Conservation (phyloP, 352 stramenopile genomes). For the Globisporangium nodosum region DNA sequence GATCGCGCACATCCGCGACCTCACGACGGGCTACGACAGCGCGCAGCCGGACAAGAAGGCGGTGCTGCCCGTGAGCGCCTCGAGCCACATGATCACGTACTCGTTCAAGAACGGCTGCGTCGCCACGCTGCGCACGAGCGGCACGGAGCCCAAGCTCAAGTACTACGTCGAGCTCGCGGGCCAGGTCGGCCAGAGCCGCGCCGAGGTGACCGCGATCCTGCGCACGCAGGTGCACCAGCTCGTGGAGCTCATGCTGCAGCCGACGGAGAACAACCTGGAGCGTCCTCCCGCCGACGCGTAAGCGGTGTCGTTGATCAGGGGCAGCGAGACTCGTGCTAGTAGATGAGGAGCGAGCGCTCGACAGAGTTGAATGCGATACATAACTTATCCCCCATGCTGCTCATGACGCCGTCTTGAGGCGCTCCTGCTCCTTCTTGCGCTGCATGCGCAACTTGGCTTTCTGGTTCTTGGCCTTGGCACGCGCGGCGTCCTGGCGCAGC, state of each 20-base stretch:
- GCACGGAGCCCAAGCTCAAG: conserved; percentile 99
- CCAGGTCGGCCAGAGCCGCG: conserved; percentile 52
- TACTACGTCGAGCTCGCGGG: conserved; percentile 96
- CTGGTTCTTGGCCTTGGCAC: conserved; percentile 70
- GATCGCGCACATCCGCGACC: conserved; percentile 80
- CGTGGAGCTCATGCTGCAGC: conserved; percentile 79
- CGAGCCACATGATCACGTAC: conserved; percentile 97
- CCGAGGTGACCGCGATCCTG: conserved; percentile 50
- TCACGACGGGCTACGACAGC: conserved; percentile 88
- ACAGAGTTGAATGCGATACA: background rate
- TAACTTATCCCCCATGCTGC: background rate
- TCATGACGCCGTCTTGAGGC: conserved; percentile 12
- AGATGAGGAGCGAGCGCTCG: background rate
- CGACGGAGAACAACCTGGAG: conserved; percentile 71
- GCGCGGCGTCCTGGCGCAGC: conserved; percentile 50
- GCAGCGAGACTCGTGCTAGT: background rate
- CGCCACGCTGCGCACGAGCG: conserved; percentile 95
- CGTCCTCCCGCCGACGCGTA: conserved; percentile 31
- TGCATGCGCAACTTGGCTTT: conserved; percentile 72
- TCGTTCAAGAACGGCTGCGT: conserved; percentile 95
- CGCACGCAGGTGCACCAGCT: conserved; percentile 67
- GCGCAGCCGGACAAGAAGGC: conserved; percentile 84
- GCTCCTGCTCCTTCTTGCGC: conserved; percentile 66
- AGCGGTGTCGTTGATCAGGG: background rate
- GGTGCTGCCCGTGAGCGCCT: conserved; percentile 88